These are phyloP conservation scores for Termitomyces sp. DNA, from an alignment of 768 basidiomycete species.

Conservation along the genomic window DNA sequence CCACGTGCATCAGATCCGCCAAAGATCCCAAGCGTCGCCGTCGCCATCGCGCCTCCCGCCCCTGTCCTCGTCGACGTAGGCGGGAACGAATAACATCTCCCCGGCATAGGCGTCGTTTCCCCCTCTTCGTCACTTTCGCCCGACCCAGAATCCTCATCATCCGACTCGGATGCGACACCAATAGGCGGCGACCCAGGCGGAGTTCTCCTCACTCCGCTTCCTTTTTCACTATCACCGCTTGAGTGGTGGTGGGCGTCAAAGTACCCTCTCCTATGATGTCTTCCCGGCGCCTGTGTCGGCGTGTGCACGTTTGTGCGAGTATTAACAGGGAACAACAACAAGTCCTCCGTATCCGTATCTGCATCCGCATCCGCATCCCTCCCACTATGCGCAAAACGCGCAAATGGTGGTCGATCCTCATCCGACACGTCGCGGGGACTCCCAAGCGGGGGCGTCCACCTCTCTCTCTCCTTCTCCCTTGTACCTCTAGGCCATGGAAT, in stretches of 20 bases:
- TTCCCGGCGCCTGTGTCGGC: not conserved
- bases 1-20: not conserved
- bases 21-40: not conserved
- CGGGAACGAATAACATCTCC: conserved; percentile 33
- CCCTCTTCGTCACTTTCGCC: conserved; percentile 1
- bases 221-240: not conserved
- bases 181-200: conserved; percentile 41
- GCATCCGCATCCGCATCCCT: conserved; percentile 15
- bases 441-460: conserved; percentile 26
- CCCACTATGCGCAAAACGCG: not conserved
- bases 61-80: conserved; percentile 1
- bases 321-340: conserved; percentile 19
- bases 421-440: conserved; percentile 41
- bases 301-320: not conserved
- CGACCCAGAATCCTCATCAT: not conserved
- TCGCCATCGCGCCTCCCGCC: not conserved
- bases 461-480: conserved; percentile 3
- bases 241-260: conserved; percentile 18
- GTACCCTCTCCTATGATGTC: conserved; percentile 58
- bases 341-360: conserved; percentile 24
- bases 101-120: conserved; percentile 20
- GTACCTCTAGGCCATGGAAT: conserved; percentile 32
- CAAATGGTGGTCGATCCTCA: not conserved
- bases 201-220: conserved; percentile 33
- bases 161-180: conserved; percentile 7